Evolutionary conservation across 257 asterid species (phyloP).

Genomic region (Phtheirospermum japonicum): DNA sequence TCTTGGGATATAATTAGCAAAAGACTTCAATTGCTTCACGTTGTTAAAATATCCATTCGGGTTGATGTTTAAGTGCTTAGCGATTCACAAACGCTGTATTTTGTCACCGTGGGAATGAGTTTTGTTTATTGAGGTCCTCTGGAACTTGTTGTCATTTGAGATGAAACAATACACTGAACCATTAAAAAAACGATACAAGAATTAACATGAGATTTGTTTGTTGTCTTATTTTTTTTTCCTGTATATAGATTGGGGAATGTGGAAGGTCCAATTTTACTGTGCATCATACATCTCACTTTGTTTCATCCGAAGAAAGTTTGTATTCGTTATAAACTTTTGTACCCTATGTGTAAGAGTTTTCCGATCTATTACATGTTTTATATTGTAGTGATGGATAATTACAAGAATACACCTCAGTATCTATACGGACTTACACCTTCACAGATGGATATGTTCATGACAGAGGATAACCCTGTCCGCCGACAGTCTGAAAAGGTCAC

Average conservation of each 20-base stretch:
- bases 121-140: too few relatives aligned
- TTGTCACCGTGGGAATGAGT: background rate
- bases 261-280: background rate
- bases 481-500: constrained; percentile 70
- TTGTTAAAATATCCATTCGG: background rate
- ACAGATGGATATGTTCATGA: constrained; percentile 95
- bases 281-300: background rate
- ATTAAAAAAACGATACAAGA: too few relatives aligned
- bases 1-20: background rate
- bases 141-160: too few relatives aligned
- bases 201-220: too few relatives aligned
- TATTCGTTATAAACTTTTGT: constrained; percentile 4
- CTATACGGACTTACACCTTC: constrained; percentile 87
- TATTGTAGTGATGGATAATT: constrained; percentile 75
- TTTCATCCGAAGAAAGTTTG: background rate
- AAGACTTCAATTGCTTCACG: background rate
- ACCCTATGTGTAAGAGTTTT: background rate
- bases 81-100: background rate
- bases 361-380: constrained; percentile 14
- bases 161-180: too few relatives aligned
- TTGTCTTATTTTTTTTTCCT: background rate
- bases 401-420: constrained; percentile 68
- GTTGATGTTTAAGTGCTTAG: background rate
- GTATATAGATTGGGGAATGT: constrained; percentile 4
- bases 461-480: constrained; percentile 69